Base-by-base conservation (phyloP, 441 rosid genomes). In the Euphorbia celastroides region DNA sequence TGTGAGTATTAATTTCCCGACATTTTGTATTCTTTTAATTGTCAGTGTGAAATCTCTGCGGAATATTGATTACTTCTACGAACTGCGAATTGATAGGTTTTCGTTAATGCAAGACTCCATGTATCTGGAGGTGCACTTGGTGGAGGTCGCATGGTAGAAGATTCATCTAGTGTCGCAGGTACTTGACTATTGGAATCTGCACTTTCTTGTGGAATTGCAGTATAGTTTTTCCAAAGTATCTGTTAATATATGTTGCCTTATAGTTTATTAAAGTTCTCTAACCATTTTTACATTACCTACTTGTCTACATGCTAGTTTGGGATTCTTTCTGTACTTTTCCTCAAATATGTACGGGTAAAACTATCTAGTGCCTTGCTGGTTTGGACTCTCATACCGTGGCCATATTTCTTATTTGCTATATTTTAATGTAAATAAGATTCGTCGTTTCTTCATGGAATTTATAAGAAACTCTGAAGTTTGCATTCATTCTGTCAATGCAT, bases 111-210 rank as follows among this genome's bases (percentile, higher is more conserved):
- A 68, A 82, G 97, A 55, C 97, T 94, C 60, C 98, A 94, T 82
- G 99, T 94, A 22, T 94, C 99, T 71, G 98, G 98, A 74, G 99
- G 99, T 75, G 94, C 97, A 75, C 96, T 94, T 83, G 99, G 99
- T 59, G 99, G 98, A 66, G 99, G 99, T 57, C 97, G 99, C 71
- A 94, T 94, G 99, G 99, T 94, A 41, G 99, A 94, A 78, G 98
- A 92, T 80, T 94, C 90, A 65, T 92, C 99, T 50, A 94, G 99
- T 81, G 84, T 92, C 79, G 99, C 98, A 64, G 99, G 99, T 94
- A 79, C 63, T 68, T 70, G 62, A 61, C 66, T 57, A 57, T 67
- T 41, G 60, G 61, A 65, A 19, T 63, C 14, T 17, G 64, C 19
- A 51, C 36, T 70, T 64, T 26, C 36, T 16, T 9, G 5, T 42